Conservation (phyloP, 306 rosid genomes). For the Cyclanthera cordifolia region DNA sequence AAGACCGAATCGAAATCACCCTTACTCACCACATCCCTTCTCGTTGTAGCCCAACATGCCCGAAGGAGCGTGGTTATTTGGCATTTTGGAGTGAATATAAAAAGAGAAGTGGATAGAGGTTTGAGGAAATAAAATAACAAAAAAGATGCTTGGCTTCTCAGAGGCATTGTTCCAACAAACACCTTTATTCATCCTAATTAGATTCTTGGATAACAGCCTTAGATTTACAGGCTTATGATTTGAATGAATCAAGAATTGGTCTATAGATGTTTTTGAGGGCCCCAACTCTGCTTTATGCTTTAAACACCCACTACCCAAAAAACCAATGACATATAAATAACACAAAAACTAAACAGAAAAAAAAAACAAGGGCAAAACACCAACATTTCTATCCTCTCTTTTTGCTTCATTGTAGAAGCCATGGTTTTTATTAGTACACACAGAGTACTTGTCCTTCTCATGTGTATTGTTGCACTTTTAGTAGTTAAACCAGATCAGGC, state of each 20-base stretch:
- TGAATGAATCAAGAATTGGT: constrained; percentile 40
- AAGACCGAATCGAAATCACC: too few relatives aligned
- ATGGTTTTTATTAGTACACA: constrained; percentile 42
- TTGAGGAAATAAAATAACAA: constrained; percentile 21
- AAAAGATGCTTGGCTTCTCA: constrained; percentile 81
- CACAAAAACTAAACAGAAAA: constrained; percentile 7
- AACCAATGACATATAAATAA: constrained; percentile 42
- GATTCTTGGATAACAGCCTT: constrained; percentile 87
- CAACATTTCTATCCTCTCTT: constrained; percentile 15
- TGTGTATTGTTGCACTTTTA: constrained; percentile 45
- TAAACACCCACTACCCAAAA: constrained; percentile 41
- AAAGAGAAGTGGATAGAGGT: too few relatives aligned
- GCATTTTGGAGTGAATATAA: too few relatives aligned
- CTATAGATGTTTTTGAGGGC: constrained; percentile 35
- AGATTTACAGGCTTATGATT: constrained; percentile 48
- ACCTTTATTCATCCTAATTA: constrained; percentile 62
- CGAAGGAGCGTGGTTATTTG: too few relatives aligned
- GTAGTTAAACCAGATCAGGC: constrained; percentile 36
- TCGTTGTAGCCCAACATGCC: too few relatives aligned
- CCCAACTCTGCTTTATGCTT: constrained; percentile 48
- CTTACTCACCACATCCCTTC: too few relatives aligned
- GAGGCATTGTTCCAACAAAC: constrained; percentile 45
- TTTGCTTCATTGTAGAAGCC: constrained; percentile 21
- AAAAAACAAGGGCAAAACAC: constrained; percentile 13
- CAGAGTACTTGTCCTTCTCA: constrained; percentile 34